phyloP scores from a whole-genome alignment of 1,139 yeast genomes.

The Kodamaea suecica region DNA sequence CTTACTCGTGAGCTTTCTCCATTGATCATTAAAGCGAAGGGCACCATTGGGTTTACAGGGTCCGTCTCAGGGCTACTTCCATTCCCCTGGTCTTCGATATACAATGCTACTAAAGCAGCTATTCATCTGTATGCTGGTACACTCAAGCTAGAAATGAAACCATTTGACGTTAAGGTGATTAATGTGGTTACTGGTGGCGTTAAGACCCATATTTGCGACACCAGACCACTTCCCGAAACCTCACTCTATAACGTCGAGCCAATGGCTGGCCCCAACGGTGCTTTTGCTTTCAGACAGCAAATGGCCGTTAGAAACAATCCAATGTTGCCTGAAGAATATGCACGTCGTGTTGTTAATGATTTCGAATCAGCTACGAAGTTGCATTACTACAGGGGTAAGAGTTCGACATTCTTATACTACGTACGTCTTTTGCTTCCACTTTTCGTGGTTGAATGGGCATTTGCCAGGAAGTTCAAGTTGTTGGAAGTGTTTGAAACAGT shows the following conservation, averaged over 20 bases:
- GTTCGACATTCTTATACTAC: slow-evolving; percentile 5
- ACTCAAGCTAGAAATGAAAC: slow-evolving; percentile 64
- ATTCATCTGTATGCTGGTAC: slow-evolving; percentile 66
- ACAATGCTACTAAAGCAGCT: slow-evolving; percentile 75
- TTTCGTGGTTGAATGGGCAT: slow-evolving; percentile 2
- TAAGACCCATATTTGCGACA: slow-evolving; percentile 57
- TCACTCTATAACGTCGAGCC: slow-evolving; percentile 54
- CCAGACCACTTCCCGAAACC: slow-evolving; percentile 44
- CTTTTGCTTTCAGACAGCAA: slow-evolving; percentile 50
- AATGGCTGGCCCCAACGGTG: slow-evolving; percentile 32
- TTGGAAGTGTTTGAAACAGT: slow-evolving; percentile 4
- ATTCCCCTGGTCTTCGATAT: slow-evolving; percentile 69
- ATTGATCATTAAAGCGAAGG: slow-evolving; percentile 62
- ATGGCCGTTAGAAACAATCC: slow-evolving; percentile 51
- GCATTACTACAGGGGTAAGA: slow-evolving; percentile 8
- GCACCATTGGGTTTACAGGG: slow-evolving; percentile 73
- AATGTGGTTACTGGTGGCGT: slow-evolving; percentile 70
- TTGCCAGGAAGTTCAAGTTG: slow-evolving; percentile 6
- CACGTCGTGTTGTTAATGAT: slow-evolving; percentile 52
- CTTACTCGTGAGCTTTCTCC: slow-evolving; percentile 57
- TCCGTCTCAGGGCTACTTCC: slow-evolving; percentile 65
- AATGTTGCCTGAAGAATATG: slow-evolving; percentile 55
- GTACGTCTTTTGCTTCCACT: slow-evolving; percentile 5
- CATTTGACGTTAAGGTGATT: slow-evolving; percentile 70
- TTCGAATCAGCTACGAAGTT: slow-evolving; percentile 21